Percentiles rank a stretch among this genome's conserved stretches.
phyloP scores from a whole-genome alignment of 306 rosid genomes.

The Canavalia gladiata region DNA sequence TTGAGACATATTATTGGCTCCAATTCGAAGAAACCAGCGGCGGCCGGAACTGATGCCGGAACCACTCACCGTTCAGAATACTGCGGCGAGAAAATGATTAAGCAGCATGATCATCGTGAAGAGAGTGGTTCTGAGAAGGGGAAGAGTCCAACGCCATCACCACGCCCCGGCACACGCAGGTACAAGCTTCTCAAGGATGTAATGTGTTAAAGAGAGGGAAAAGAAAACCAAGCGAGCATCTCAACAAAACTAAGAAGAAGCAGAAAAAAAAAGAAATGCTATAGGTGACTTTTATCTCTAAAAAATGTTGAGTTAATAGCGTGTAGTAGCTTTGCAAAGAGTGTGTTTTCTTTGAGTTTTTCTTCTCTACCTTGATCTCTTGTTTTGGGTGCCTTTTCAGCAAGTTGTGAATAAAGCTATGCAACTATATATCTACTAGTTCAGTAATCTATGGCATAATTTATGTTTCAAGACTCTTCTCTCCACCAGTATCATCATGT shows the following conservation, averaged over 20 bases:
- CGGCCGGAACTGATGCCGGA: conserved; percentile 48
- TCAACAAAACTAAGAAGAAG: background rate
- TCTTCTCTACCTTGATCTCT: background rate
- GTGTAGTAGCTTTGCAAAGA: conserved; percentile 49
- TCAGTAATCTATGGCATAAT: conserved; percentile 42
- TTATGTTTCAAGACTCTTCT: conserved; percentile 47
- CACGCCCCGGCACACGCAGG: conserved; percentile 86
- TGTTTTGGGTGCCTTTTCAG: conserved; percentile 44
- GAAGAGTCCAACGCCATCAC: conserved; percentile 70
- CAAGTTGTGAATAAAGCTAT: conserved; percentile 72
- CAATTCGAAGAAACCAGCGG: conserved; percentile 57
- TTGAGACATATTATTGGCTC: conserved; percentile 57
- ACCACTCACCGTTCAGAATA: conserved; percentile 69
- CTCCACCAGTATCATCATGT: conserved; percentile 19
- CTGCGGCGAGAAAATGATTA: conserved; percentile 69
- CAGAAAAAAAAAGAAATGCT: background rate
- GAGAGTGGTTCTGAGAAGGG: conserved; percentile 65
- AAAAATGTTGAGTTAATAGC: conserved; percentile 50
- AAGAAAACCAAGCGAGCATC: background rate
- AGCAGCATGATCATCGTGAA: conserved; percentile 70
- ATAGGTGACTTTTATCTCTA: conserved; percentile 43
- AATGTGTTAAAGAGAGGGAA: conserved; percentile 67
- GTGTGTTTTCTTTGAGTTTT: conserved; percentile 31
- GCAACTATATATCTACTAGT: conserved; percentile 39
- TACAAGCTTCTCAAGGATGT: conserved; percentile 99